Evolutionary conservation across 805 yeast genomes (phyloP).

Genomic region (Ascoidea asiatica): DNA sequence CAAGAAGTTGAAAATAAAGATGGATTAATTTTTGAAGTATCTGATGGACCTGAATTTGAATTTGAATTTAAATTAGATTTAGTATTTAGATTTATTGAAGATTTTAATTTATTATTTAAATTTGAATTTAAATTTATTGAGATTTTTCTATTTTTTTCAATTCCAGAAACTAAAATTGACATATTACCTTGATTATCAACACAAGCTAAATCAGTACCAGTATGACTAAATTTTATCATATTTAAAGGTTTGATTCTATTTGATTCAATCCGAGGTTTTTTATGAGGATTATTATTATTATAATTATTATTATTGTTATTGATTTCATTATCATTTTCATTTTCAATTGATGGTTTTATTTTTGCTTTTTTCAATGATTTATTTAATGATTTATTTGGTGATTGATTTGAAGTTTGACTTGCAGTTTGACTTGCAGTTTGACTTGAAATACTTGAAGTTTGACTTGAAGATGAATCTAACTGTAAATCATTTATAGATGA

Average conservation of each 20-base stretch:
- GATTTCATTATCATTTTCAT: not conserved
- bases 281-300: not conserved
- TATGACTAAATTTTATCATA: constrained; percentile 35
- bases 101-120: no score
- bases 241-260: constrained; percentile 12
- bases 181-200: constrained; percentile 61
- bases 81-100: not conserved
- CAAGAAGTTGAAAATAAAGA: not conserved
- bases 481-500: not conserved
- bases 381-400: not conserved
- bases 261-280: constrained; percentile 13
- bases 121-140: no score
- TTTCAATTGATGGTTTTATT: not conserved
- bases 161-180: constrained; percentile 40
- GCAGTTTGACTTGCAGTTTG: constrained; percentile 13
- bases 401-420: constrained; percentile 18
- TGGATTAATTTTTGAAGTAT: no score
- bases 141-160: constrained; percentile 17
- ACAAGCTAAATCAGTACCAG: constrained; percentile 72
- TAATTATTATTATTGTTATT: not conserved
- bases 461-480: constrained; percentile 1
- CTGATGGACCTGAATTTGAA: no score
- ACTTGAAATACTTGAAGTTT: constrained; percentile 1
- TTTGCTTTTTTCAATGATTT: no score
- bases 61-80: no score